These are phyloP conservation scores for Kodamaea fukazawae DNA, from an alignment of 805 yeast species.

Conservation along the genomic window DNA sequence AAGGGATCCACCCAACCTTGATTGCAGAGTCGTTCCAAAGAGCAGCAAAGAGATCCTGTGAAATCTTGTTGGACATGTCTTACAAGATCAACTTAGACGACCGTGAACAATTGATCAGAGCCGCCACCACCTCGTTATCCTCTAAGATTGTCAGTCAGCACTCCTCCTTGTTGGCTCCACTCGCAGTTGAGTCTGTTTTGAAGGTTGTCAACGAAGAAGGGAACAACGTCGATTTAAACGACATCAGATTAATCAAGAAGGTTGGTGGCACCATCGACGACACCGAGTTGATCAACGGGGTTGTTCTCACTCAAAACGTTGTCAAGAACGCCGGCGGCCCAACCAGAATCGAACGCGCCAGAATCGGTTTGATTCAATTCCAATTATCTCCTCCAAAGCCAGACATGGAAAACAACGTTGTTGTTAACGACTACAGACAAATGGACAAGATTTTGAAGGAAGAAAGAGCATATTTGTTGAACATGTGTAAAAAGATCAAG, in stretches of 20 bases:
- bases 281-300: conserved; percentile 89
- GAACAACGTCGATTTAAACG: conserved; percentile 76
- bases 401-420: conserved; percentile 95
- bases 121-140: conserved; percentile 90
- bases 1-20: conserved; percentile 93
- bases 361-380: conserved; percentile 85
- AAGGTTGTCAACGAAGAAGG: conserved; percentile 63
- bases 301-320: conserved; percentile 87
- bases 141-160: conserved; percentile 96
- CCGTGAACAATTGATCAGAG: conserved; percentile 78
- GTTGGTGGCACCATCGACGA: conserved; percentile 98
- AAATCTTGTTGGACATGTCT: conserved; percentile 81
- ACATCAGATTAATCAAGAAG: conserved; percentile 86
- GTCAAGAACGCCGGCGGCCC: conserved; percentile 94
- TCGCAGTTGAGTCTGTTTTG: conserved; percentile 91
- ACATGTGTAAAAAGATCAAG: conserved; percentile 93
- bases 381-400: conserved; percentile 97
- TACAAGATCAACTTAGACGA: conserved; percentile 75
- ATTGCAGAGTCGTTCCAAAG: conserved; percentile 91
- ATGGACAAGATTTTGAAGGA: conserved; percentile 98
- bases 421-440: conserved; percentile 96
- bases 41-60: conserved; percentile 81
- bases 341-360: conserved; percentile 88
- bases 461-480: conserved; percentile 92
- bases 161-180: conserved; percentile 80